Base-by-base conservation (phyloP, 345 rosid species). In the Syzygium aqueum region DNA sequence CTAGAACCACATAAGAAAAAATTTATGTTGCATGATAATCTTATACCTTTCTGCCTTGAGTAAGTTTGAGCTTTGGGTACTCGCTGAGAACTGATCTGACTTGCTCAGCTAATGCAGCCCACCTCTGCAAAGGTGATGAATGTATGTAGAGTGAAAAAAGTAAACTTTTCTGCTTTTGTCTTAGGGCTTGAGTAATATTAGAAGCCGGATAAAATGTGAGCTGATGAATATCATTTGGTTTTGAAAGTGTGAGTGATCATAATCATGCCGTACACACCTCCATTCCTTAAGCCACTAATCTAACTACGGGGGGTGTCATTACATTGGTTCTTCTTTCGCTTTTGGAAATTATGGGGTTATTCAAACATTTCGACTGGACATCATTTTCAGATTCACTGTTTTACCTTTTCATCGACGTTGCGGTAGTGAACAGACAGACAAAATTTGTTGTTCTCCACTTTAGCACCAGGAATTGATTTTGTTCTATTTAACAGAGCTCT, bases 371-470 rank as follows among this genome's bases (percentile, higher is more conserved):
- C 27, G 14, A 73, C 27, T 0, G 49, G 25, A 37, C 23, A 49
- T 73, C 23, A 19, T 37, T 73, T 73, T 40, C 49, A 13, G 82
- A 37, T 73, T 37, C 27, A 2, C 2, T 5, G 2, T 73, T 33
- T 73, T 77, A 95, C 99, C 93, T 94, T 94, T 92, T 96, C 99
- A 86, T 98, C 96, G 56, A 98, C 99, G 43, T 97, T 93, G 27
- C 99, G 92, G 88, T 94, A 98, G 91, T 98, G 99, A 80, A 98
- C 98, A 85, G 99, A 95, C 77, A 95, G 85, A 86, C 99, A 98
- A 77, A 98, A 98, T 90, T 98, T 98, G 95, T 98, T 98, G 89
- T 95, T 94, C 92, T 98, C 99, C 52, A 98, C 98, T 89, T 87
- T 90, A 21, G 94, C 96, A 86, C 99, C 99, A 3, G 93, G 93